These are phyloP conservation scores for Naganishia liquefaciens DNA, from an alignment of 1,284 basidiomycete species.

Conservation along the genomic window DNA sequence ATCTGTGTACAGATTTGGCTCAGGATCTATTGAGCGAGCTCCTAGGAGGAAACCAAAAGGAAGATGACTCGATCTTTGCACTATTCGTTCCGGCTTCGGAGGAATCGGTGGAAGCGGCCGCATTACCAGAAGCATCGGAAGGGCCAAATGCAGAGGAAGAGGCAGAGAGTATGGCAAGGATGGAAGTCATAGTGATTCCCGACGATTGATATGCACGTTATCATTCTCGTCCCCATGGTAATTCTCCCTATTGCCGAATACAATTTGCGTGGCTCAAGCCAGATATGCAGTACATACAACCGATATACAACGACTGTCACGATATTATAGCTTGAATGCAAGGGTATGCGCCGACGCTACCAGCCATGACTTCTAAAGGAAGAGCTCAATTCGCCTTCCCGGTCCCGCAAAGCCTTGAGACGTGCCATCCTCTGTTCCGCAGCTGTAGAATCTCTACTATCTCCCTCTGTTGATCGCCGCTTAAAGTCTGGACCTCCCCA, in stretches of 20 bases:
- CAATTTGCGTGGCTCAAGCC: neutral
- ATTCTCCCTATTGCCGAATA: neutral
- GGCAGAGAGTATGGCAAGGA: constrained; percentile 12
- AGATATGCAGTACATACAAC: constrained; percentile 19
- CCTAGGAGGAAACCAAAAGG: constrained; percentile 66
- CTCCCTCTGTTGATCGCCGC: constrained; percentile 24
- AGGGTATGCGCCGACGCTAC: constrained; percentile 4
- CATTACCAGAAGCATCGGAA: neutral
- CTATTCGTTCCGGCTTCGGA: constrained; percentile 57
- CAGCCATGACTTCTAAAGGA: constrained; percentile 35
- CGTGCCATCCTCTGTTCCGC: constrained; percentile 20
- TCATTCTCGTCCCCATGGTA: too few species aligned
- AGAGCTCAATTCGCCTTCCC: constrained; percentile 34
- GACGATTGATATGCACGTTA: constrained; percentile 8
- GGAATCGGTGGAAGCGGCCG: neutral
- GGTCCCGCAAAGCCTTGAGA: constrained; percentile 21
- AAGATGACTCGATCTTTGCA: constrained; percentile 67
- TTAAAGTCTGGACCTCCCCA: constrained; percentile 15
- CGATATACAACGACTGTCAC: constrained; percentile 5
- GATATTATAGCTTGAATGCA: neutral
- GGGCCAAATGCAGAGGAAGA: constrained; percentile 17
- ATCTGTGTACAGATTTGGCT: constrained; percentile 60
- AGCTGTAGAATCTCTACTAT: constrained; percentile 1
- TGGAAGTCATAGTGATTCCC: constrained; percentile 7
- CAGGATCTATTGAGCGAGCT: constrained; percentile 69